phyloP scores from a whole-genome alignment of 768 basidiomycete genomes.

The Pisolithus sp. region DNA sequence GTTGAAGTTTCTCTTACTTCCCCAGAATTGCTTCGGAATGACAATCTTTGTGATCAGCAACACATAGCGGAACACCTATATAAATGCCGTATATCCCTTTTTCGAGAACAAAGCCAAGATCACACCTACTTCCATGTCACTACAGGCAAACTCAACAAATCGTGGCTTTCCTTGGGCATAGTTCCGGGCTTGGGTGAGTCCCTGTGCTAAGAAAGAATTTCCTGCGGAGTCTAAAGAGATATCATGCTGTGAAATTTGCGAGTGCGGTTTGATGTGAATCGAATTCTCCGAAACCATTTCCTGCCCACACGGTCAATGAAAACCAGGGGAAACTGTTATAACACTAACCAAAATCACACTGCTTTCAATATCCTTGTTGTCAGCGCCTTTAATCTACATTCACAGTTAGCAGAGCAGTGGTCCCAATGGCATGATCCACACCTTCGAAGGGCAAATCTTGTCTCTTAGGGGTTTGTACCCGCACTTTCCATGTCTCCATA shows the following conservation, averaged over 20 bases:
- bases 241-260: constrained; percentile 28
- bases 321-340: background rate
- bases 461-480: constrained; percentile 61
- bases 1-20: constrained; percentile 57
- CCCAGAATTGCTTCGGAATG: constrained; percentile 78
- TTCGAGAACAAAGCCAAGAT: background rate
- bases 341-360: constrained; percentile 54
- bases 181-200: constrained; percentile 41
- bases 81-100: background rate
- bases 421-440: constrained; percentile 15
- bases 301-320: constrained; percentile 30
- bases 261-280: constrained; percentile 50
- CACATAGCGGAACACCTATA: constrained; percentile 67
- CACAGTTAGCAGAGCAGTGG: background rate
- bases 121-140: constrained; percentile 48
- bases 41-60: constrained; percentile 56
- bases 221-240: constrained; percentile 50
- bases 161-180: constrained; percentile 55
- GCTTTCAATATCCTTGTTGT: constrained; percentile 45
- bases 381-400: constrained; percentile 33
- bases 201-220: constrained; percentile 38
- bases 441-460: constrained; percentile 74
- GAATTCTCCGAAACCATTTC: constrained; percentile 73
- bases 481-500: constrained; percentile 64
- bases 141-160: constrained; percentile 75